These are phyloP conservation scores for Xylaria sp. DNA, from an alignment of 2,329 filamentous ascomycete species.

Conservation along the genomic window DNA sequence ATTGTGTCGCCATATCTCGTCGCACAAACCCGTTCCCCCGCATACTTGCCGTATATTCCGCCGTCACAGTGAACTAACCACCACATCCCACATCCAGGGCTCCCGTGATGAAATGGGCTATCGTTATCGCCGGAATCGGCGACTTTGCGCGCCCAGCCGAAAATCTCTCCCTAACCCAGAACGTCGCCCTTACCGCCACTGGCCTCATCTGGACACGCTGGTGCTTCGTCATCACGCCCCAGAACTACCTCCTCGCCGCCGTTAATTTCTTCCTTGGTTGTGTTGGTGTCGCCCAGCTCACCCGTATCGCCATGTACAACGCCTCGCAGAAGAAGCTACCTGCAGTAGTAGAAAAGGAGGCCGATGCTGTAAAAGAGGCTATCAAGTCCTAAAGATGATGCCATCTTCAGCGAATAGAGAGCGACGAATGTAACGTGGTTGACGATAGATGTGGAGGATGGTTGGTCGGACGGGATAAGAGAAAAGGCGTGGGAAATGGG, in stretches of 20 bases:
- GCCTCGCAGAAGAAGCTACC: slow-evolving; percentile 64
- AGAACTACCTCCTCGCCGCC: slow-evolving; percentile 91
- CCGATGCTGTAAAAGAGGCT: slow-evolving; percentile 16
- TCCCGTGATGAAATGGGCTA: slow-evolving; percentile 96
- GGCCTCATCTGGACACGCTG: slow-evolving; percentile 98
- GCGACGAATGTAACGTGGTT: not conserved
- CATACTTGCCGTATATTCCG: not conserved
- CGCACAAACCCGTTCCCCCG: not conserved
- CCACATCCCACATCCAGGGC: slow-evolving; percentile 66
- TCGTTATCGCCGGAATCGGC: slow-evolving; percentile 90
- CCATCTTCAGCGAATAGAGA: not conserved
- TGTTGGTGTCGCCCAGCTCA: slow-evolving; percentile 84
- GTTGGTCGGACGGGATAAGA: not conserved
- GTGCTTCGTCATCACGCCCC: slow-evolving; percentile 96
- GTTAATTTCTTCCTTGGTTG: slow-evolving; percentile 98
- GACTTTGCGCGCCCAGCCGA: slow-evolving; percentile 92
- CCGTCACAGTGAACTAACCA: not conserved
- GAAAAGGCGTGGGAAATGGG: not conserved
- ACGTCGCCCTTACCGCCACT: slow-evolving; percentile 87
- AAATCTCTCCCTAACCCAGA: slow-evolving; percentile 93
- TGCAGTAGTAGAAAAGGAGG: slow-evolving; percentile 10
- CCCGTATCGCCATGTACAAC: slow-evolving; percentile 77
- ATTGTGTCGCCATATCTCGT: not conserved
- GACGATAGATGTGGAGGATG: not conserved
- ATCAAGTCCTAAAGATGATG: slow-evolving; percentile 22